Base-by-base conservation (phyloP, 2,329 filamentous ascomycete species). In the Plectosphaerella plurivora region DNA sequence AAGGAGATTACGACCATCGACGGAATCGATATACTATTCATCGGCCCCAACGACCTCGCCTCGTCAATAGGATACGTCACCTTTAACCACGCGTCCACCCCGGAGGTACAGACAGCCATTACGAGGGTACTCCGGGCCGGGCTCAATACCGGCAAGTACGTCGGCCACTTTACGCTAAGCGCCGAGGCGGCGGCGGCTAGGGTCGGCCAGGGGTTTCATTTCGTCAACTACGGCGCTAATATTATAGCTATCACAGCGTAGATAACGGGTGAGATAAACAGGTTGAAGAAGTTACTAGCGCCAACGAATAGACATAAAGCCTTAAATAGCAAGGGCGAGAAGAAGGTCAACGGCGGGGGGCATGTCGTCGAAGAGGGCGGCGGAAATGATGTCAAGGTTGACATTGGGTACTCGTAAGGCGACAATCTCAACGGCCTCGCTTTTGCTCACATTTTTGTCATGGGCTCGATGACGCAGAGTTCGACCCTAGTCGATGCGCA, bases 1-100 rank as follows among this genome's bases (percentile, higher is more conserved):
- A 82, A 86, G 36, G 79, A 78, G 47, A 87, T 88, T 63, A 82
- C 82, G 42, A 73, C 77, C 18, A 71, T 84, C 20, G 68, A 81
- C 4, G 81, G 81, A 3, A 72, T 87, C 22, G 84, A 88, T 55
- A 76, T 84, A 4, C 67, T 87, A 20, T 87, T 86, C 62, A 75
- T 87, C 47, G 84, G 84, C 0, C 84, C 84, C 2, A 87, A 86
- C 61, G 84, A 87, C 60, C 72, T 87, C 49, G 85, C 61, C 11
- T 52, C 59, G 3, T 64, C 57, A 1, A 60, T 68, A 59, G 65
- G 63, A 15, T 60, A 67, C 44, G 57, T 65, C 15, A 63, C 65
- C 3, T 66, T 65, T 51, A 64, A 68, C 45, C 66, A 69, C 49
- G 60, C 63, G 8, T 57, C 54, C 6, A 63, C 59, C 4, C 61